Evolutionary conservation across 768 basidiomycete species (phyloP), one percentile per base, ranked within the genome.

Genomic region (Russula ochroleuca): DNA sequence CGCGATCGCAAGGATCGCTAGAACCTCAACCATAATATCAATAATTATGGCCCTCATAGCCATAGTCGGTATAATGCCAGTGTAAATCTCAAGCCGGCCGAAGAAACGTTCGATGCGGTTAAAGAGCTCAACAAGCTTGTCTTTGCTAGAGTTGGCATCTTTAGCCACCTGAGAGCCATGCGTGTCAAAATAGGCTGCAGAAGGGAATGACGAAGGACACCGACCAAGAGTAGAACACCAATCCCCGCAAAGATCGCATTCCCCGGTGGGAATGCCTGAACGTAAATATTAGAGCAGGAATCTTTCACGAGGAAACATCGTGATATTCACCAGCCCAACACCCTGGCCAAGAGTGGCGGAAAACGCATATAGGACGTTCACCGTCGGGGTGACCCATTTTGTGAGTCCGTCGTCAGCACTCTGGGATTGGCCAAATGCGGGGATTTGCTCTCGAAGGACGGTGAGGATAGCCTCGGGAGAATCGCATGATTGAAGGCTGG

Each of bases 101-200:
- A 38, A 38, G 13, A 38, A 38, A 2, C 14, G 38, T 14, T 38
- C 38, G 2, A 38, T 38, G 13, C 38, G 38, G 9, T 38, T 38
- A 38, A 38, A 38, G 9, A 38, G 11, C 11, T 38, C 38, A 14
- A 38, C 9, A 11, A 38, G 11, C 38, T 38, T 38, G 38, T 38
- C 38, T 14, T 38, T 5, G 38, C 14, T 14, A 2, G 38, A 3
- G 38, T 11, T 14, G 38, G 38, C 38, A 38, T 45, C 41, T 43
- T 43, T 8, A n/a, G n/a, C 43, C 9, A 4, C n/a, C 3, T 10
- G 8, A 11, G 17, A 9, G 7, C 6, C 7, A 43, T 45, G 19
- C 1, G n/a, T 9, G 3, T 45, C 9, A 45, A n/a, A 7, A n/a
- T 1, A 0, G 10, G n/a, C 17, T 13, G 5, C 10, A 4, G 0